Evolutionary conservation across 2,329 filamentous ascomycete species (phyloP), one percentile per base, ranked within the genome.

Genomic region (Neofusicoccum ribis): DNA sequence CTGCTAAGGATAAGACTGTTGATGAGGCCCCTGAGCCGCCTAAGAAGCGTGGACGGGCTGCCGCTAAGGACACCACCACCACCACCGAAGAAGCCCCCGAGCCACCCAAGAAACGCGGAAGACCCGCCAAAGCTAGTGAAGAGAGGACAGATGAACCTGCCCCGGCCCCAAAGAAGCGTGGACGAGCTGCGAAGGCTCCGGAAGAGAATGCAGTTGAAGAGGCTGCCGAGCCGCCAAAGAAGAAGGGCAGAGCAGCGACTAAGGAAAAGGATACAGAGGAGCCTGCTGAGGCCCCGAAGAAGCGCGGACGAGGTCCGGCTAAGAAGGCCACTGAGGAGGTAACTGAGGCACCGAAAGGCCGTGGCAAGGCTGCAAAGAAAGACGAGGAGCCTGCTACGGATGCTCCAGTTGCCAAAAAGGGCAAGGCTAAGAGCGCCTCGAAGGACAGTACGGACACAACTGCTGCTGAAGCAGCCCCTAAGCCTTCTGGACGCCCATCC

Each of bases 231-330:
- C 56, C 56, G 3, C 65, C 67, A 15, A 67, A 67, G 54, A 66
- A 67, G 47, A 65, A 61, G 12, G 66, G 66, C 46, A 65, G 65
- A 17, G 47, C 44, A 12, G 49, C 66, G 8, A 12, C 51, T 2
- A 56, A 43, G 46, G 27, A 49, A 39, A 47, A 50, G 17, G n/a
- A 39, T 34, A 52, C 68, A 39, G 68, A 63, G n/a, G 59, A 66
- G 8, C 64, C 27, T 44, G 51, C 49, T 6, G 63, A 66, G 20
- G 66, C 70, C 9, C 72, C 70, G 1, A 72, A 70, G 68, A 27
- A 11, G 14, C 59, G 44, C 9, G 59, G 46, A 27, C 31, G 36
- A 41, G 37, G 59, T 4, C 8, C 59, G 27, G 47, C 12, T 3
- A 62, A 50, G 46, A 51, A 49, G 17, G 17, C 46, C 9, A 7